Evolutionary conservation across 2,329 filamentous ascomycete genomes (phyloP).

Genomic region (Dichotomopilus funicola): DNA sequence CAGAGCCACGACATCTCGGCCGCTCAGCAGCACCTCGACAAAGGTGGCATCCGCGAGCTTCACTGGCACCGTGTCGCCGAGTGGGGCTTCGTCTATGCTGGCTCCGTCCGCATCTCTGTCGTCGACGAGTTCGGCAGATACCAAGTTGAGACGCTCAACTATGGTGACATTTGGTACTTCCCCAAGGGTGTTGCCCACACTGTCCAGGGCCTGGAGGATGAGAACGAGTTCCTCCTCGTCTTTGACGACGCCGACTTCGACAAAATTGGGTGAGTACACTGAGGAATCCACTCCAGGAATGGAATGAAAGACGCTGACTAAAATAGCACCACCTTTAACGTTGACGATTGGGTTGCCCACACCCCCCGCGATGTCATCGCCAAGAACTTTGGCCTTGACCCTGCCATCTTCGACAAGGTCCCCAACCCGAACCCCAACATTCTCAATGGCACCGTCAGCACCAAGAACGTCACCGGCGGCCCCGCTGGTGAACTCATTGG

Average conservation of each 20-base stretch:
- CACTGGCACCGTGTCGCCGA: constrained; percentile 65
- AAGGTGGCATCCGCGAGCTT: constrained; percentile 58
- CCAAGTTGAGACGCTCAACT: constrained; percentile 7
- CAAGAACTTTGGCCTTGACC: constrained; percentile 61
- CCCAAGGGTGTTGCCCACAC: constrained; percentile 10
- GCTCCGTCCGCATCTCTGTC: constrained; percentile 43
- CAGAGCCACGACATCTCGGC: constrained; percentile 59
- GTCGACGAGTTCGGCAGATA: constrained; percentile 8
- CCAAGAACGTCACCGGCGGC: constrained; percentile 25
- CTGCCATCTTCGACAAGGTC: constrained; percentile 52
- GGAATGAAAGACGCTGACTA: not conserved
- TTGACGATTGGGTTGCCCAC: constrained; percentile 64
- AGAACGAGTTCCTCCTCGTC: constrained; percentile 60
- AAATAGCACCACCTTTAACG: constrained; percentile 60
- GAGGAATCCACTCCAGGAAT: not conserved
- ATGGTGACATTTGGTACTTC: constrained; percentile 10
- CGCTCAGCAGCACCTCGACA: constrained; percentile 61
- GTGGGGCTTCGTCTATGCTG: constrained; percentile 58
- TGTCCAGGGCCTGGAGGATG: constrained; percentile 57
- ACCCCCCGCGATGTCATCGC: constrained; percentile 57
- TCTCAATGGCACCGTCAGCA: constrained; percentile 24
- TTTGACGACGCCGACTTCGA: constrained; percentile 65
- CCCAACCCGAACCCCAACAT: constrained; percentile 57
- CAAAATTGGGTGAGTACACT: constrained; percentile 41
- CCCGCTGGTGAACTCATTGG: constrained; percentile 45